Evolutionary conservation across 75 land plant species (phyloP).

Genomic region (Picea sitchensis): DNA sequence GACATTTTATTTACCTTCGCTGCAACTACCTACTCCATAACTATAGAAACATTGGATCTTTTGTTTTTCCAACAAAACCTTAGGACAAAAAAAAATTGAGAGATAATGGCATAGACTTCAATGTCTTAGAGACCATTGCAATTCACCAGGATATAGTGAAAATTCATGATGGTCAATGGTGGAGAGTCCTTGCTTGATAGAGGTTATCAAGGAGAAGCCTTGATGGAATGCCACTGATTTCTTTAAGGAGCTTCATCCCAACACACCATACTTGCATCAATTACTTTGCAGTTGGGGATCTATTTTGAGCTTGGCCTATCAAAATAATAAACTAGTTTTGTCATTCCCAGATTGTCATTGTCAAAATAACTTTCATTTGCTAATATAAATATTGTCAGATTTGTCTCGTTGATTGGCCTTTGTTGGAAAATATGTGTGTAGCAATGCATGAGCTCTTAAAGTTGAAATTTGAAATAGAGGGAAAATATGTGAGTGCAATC

Average conservation of each 20-base stretch:
- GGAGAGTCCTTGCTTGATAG: slow-evolving; percentile 69
- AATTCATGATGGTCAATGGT: slow-evolving; percentile 96
- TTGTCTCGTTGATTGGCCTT: too few species aligned
- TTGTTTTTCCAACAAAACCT: slow-evolving; percentile 79
- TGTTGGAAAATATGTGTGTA: too few species aligned
- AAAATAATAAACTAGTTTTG: too few species aligned
- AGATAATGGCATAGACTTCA: slow-evolving; percentile 97
- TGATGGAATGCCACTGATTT: slow-evolving; percentile 40
- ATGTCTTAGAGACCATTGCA: slow-evolving; percentile 87
- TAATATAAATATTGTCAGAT: too few species aligned
- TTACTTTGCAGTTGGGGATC: slow-evolving; percentile 99
- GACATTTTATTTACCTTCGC: not conserved
- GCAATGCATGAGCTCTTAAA: too few species aligned
- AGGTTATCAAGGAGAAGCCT: too few species aligned
- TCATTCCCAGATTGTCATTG: too few species aligned
- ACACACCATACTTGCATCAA: slow-evolving; percentile 96
- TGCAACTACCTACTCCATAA: slow-evolving; percentile 97
- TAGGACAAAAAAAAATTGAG: slow-evolving; percentile 98
- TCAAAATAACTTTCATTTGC: too few species aligned
- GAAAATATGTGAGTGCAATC: too few species aligned
- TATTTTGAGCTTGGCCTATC: slow-evolving; percentile 28
- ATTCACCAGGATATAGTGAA: slow-evolving; percentile 88
- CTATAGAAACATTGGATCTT: slow-evolving; percentile 82
- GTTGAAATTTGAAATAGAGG: too few species aligned
- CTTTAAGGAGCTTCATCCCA: slow-evolving; percentile 73